A percentile compares a stretch with the other conserved stretches of the same genome.
phyloP scores from a whole-genome alignment of 2,329 filamentous ascomycete species.

The Penicillium aurantiogriseum region DNA sequence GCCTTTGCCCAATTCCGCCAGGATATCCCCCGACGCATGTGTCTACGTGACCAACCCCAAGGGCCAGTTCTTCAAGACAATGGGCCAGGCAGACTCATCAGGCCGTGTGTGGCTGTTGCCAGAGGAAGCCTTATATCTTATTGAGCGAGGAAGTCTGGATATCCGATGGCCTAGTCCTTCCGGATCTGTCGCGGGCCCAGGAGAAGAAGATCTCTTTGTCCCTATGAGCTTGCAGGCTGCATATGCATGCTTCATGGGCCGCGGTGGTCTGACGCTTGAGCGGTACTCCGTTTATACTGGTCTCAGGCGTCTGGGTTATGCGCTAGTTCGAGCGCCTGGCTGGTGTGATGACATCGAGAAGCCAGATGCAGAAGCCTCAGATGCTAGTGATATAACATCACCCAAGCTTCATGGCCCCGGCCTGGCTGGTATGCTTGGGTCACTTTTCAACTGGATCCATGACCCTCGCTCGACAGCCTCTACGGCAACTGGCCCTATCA shows the following conservation, averaged over 20 bases:
- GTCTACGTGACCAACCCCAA: slow-evolving; percentile 71
- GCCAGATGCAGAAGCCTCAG: slow-evolving; percentile 11
- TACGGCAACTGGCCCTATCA: slow-evolving; percentile 48
- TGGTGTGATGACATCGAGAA: slow-evolving; percentile 44
- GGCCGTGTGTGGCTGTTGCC: slow-evolving; percentile 79
- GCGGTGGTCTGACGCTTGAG: slow-evolving; percentile 65
- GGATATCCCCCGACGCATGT: slow-evolving; percentile 35
- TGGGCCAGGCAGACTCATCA: slow-evolving; percentile 67
- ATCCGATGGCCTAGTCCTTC: slow-evolving; percentile 71
- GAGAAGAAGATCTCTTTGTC: slow-evolving; percentile 60
- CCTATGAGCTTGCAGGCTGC: slow-evolving; percentile 89
- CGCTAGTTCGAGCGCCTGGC: slow-evolving; percentile 68
- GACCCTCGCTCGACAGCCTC: slow-evolving; percentile 26
- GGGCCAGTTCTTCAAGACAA: slow-evolving; percentile 70
- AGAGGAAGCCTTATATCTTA: slow-evolving; percentile 84
- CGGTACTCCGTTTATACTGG: slow-evolving; percentile 86
- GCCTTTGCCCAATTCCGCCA: slow-evolving; percentile 13
- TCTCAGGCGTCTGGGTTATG: slow-evolving; percentile 78
- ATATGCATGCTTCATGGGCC: slow-evolving; percentile 78
- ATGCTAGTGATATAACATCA: neutral
- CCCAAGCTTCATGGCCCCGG: slow-evolving; percentile 19
- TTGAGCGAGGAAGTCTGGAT: slow-evolving; percentile 85
- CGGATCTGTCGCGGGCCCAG: slow-evolving; percentile 28
- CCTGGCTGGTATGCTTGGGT: slow-evolving; percentile 31
- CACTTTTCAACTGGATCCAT: slow-evolving; percentile 37